These are phyloP conservation scores for Sporisorium scitamineum DNA, from an alignment of 1,284 basidiomycete genomes.

Conservation along the genomic window DNA sequence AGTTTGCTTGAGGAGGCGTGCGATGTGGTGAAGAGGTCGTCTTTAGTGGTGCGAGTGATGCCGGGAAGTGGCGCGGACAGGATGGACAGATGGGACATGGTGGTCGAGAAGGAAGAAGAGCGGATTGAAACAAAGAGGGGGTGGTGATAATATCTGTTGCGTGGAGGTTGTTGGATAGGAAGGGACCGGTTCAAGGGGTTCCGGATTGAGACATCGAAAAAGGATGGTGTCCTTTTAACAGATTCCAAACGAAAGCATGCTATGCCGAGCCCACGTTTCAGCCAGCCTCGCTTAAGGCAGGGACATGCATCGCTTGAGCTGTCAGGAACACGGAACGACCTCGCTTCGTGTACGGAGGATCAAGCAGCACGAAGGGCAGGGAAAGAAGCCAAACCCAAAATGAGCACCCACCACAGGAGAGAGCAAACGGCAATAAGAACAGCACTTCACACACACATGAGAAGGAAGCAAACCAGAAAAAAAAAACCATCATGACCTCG, in stretches of 20 bases:
- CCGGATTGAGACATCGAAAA: slow-evolving; percentile 21
- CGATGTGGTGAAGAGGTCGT: slow-evolving; percentile 18
- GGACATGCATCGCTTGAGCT: not conserved
- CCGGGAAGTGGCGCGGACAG: slow-evolving; percentile 20
- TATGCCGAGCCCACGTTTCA: not conserved
- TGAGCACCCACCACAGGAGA: too few species aligned
- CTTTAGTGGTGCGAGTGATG: slow-evolving; percentile 17
- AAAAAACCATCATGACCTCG: too few species aligned
- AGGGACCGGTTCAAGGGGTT: not conserved
- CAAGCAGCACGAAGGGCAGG: not conserved
- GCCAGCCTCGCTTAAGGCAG: not conserved
- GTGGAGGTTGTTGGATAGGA: not conserved
- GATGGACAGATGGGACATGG: slow-evolving; percentile 41
- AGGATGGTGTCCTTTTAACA: slow-evolving; percentile 16
- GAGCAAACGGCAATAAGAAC: too few species aligned
- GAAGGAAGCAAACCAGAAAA: too few species aligned
- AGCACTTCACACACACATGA: too few species aligned
- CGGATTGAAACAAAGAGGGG: too few species aligned
- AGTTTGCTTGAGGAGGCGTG: slow-evolving; percentile 25
- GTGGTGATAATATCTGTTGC: not conserved
- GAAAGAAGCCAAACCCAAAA: not conserved
- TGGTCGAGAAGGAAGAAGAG: slow-evolving; percentile 12
- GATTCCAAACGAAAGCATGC: slow-evolving; percentile 1
- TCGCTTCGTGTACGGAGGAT: too few species aligned
- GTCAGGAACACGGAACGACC: not conserved